Percentiles rank a stretch among this genome's conserved stretches.
Conservation (phyloP, 2,329 filamentous ascomycete genomes). For the Ceratocystis huliohia region DNA sequence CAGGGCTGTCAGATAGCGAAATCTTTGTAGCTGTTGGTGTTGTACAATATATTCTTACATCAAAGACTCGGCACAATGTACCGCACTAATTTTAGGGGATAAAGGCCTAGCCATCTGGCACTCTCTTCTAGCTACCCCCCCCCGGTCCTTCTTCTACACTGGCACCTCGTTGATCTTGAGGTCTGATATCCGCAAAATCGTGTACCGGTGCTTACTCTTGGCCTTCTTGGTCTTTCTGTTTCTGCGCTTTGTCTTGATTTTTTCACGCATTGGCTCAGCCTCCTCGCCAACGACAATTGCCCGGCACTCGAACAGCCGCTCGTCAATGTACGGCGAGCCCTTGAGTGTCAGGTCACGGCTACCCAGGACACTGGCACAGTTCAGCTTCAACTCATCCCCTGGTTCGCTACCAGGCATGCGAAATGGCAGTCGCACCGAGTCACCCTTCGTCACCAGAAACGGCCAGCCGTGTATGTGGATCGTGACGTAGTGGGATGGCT, state of each 20-base stretch:
- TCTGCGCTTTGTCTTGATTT: constrained; percentile 71
- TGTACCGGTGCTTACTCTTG: constrained; percentile 83
- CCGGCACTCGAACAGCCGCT: constrained; percentile 70
- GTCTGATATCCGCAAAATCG: constrained; percentile 73
- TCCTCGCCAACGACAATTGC: constrained; percentile 77
- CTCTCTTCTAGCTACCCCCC: neutral
- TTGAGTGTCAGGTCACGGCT: constrained; percentile 84
- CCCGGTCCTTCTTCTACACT: neutral
- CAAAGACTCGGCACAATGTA: constrained; percentile 2
- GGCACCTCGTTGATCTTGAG: constrained; percentile 45
- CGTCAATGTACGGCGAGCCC: constrained; percentile 69
- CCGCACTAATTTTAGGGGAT: neutral
- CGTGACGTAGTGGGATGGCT: constrained; percentile 66
- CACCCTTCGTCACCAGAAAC: constrained; percentile 67
- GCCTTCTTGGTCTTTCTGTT: constrained; percentile 61
- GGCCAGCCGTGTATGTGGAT: constrained; percentile 67
- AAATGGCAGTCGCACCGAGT: constrained; percentile 66
- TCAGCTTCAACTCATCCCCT: constrained; percentile 77
- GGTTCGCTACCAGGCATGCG: constrained; percentile 62
- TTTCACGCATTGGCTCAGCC: constrained; percentile 61
- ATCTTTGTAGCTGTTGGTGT: neutral
- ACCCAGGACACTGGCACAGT: constrained; percentile 70
- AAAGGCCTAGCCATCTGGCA: neutral
- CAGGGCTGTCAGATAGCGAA: neutral
- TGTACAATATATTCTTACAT: constrained; percentile 20